Base-by-base conservation (phyloP, 768 basidiomycete genomes). In the Termitomyces sp. region DNA sequence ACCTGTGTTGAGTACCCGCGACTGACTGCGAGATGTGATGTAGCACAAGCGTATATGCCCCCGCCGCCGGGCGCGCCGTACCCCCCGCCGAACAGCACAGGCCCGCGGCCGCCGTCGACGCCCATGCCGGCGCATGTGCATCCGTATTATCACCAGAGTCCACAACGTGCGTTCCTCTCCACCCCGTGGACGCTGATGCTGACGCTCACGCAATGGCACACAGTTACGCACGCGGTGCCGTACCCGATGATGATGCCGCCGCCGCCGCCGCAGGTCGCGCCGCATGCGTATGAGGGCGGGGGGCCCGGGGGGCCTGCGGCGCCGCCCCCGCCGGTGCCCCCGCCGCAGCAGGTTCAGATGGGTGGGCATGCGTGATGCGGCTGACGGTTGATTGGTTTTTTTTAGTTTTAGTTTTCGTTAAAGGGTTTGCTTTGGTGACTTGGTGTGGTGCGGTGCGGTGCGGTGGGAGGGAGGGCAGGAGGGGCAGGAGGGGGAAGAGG, bases 241-340 rank as follows among this genome's bases (percentile, higher is more conserved):
- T 94, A 93, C 71, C 87, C 82, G n/a, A 90, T 91, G 88, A 93
- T 93, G 90, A 91, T 92, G 88, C 88, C 86, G 56, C 89, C 88
- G 57, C 89, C 88, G 57, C 87, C 87, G 7, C 85, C 87, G 18
- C 10, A 32, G 30, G 14, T 9, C 18, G 12, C 82, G 43, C 87
- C 86, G 62, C 91, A 91, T 68, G 82, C 81, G 36, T 93, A 92
- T 72, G 89, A 93, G 49, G 84, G 80, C 60, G 82, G 81, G 23
- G 23, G 23, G 23, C 23, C 23, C 23, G 23, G 23, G 23, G 23
- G 23, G 18, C 83, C 26, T 4, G 32, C 28, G 26, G 41, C 6
- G n/a, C 35, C 35, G n/a, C 13, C 38, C 35, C 23, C 23, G 23
- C 23, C 23, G 23, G 23, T 23, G 35, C 35, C 35, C 2, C 13